Percentiles rank a stretch among this genome's conserved stretches.
These are phyloP conservation scores for Candida xiaguanensis DNA, from an alignment of 805 yeast species.

Conservation along the genomic window DNA sequence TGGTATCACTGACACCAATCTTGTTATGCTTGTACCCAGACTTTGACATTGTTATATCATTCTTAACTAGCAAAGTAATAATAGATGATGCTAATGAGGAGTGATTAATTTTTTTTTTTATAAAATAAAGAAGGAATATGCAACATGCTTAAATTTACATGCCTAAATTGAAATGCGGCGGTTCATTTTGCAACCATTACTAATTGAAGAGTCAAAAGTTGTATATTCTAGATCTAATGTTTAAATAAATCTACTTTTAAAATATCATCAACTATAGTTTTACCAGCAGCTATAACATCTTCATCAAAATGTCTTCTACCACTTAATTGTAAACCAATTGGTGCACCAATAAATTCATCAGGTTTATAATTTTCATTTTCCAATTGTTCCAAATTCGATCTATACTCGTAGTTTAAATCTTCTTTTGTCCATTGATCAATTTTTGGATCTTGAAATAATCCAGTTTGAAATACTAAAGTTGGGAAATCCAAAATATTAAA, in stretches of 20 bases:
- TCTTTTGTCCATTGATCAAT: conserved; percentile 46
- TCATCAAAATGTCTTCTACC: conserved; percentile 57
- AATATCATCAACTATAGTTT: conserved; percentile 31
- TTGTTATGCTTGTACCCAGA: background rate
- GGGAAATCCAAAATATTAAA: conserved; percentile 75
- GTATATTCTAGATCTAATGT: conserved; percentile 2
- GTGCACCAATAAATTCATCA: conserved; percentile 47
- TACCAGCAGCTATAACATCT: conserved; percentile 50
- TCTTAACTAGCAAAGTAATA: background rate
- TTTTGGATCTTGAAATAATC: conserved; percentile 53
- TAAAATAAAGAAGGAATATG: background rate
- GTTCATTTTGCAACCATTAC: too few relatives aligned
- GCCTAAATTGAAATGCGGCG: too few relatives aligned
- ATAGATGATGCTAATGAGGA: too few relatives aligned
- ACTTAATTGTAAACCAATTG: conserved; percentile 50
- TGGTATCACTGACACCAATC: background rate
- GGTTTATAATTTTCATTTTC: conserved; percentile 48
- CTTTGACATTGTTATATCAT: background rate
- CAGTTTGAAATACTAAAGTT: conserved; percentile 60
- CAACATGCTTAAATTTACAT: too few relatives aligned
- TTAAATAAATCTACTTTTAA: conserved; percentile 24
- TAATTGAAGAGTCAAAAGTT: background rate
- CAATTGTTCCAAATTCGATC: conserved; percentile 46
- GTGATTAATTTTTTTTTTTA: too few relatives aligned
- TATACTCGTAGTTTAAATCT: conserved; percentile 30